These are phyloP conservation scores for Nemania diffusa DNA, from an alignment of 2,329 filamentous ascomycete species.

Conservation along the genomic window DNA sequence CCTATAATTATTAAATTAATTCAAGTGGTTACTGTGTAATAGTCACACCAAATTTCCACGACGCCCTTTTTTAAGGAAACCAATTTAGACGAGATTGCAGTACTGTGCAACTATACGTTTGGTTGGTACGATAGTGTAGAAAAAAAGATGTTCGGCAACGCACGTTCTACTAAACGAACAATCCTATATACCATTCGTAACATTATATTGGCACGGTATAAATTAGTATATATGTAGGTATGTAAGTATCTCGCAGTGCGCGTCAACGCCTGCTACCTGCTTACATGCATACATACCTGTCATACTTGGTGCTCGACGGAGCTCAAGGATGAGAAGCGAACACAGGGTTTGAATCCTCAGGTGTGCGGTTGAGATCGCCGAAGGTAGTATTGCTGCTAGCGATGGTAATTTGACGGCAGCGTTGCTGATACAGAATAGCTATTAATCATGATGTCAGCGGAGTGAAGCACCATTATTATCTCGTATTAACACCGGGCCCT, in stretches of 20 bases:
- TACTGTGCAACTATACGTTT: not conserved
- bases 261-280: not conserved
- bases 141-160: not conserved
- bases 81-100: not conserved
- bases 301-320: not conserved
- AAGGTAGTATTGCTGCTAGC: not conserved
- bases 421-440: not conserved
- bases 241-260: not conserved
- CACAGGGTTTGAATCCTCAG: slow-evolving; percentile 8
- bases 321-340: slow-evolving; percentile 9
- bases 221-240: too few relatives aligned
- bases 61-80: not conserved
- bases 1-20: slow-evolving; percentile 12
- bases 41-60: not conserved
- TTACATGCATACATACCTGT: not conserved
- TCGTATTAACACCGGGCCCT: slow-evolving; percentile 1
- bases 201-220: not conserved
- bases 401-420: not conserved
- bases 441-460: not conserved
- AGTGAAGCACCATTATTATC: not conserved
- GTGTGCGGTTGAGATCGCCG: not conserved
- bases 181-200: too few relatives aligned
- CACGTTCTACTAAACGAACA: too few relatives aligned
- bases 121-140: not conserved
- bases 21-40: not conserved